Percentiles rank a stretch among this genome's conserved stretches.
Evolutionary conservation across 139 green algal species (phyloP).

Genomic region (Tetraselmis chui): DNA sequence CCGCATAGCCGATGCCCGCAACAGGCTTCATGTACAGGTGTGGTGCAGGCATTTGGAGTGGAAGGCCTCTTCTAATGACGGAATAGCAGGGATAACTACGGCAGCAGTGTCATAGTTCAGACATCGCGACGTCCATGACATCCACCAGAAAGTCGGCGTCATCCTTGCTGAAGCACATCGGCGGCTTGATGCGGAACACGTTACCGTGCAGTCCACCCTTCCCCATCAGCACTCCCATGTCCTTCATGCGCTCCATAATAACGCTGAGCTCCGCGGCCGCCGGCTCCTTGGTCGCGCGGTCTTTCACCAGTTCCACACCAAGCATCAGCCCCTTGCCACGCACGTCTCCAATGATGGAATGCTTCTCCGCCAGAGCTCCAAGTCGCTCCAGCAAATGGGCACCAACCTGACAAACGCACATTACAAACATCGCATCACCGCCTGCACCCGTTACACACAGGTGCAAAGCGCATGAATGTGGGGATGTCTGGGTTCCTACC

Average conservation of each 20-base stretch:
- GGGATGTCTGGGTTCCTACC: neutral
- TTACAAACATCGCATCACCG: too few relatives aligned
- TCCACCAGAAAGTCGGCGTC: slow-evolving; percentile 87
- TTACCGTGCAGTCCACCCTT: slow-evolving; percentile 92
- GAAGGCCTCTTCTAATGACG: too few relatives aligned
- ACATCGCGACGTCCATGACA: slow-evolving; percentile 63
- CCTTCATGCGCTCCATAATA: slow-evolving; percentile 87
- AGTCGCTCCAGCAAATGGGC: slow-evolving; percentile 50
- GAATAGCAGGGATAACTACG: too few relatives aligned
- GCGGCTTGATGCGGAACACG: slow-evolving; percentile 97
- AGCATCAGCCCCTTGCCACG: slow-evolving; percentile 90
- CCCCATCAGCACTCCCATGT: slow-evolving; percentile 88
- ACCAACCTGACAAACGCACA: slow-evolving; percentile 44
- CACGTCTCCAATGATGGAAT: slow-evolving; percentile 91
- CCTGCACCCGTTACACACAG: neutral
- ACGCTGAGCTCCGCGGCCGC: slow-evolving; percentile 63
- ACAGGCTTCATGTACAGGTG: too few relatives aligned
- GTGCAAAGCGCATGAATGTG: too few relatives aligned
- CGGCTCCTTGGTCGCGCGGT: slow-evolving; percentile 80
- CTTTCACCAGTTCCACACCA: slow-evolving; percentile 90
- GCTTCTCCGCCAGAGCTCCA: slow-evolving; percentile 48
- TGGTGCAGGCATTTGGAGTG: too few relatives aligned
- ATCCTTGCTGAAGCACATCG: slow-evolving; percentile 85
- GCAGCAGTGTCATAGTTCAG: slow-evolving; percentile 40
- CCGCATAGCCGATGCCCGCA: too few relatives aligned